Percentiles rank a stretch among this genome's conserved stretches.
phyloP scores from a whole-genome alignment of 768 basidiomycete genomes.

The Rhodotorula taiwanensis region DNA sequence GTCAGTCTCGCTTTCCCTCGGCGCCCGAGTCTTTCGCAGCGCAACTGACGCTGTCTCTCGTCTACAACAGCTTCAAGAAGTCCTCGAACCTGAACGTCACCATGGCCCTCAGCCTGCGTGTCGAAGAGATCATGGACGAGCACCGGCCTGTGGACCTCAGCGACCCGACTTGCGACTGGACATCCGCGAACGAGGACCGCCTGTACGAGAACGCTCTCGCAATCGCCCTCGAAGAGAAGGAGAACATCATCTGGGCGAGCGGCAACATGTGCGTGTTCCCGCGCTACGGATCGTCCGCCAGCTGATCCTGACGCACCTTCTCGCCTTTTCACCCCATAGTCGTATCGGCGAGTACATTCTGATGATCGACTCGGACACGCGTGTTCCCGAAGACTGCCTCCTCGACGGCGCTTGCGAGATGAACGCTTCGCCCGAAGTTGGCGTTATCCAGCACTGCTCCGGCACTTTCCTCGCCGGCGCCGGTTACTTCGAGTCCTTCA shows the following conservation, averaged over 20 bases:
- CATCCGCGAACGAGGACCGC: conserved; percentile 59
- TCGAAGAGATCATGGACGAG: conserved; percentile 51
- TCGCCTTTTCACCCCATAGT: background rate
- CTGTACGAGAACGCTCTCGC: conserved; percentile 62
- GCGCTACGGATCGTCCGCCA: too few relatives aligned
- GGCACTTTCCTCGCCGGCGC: conserved; percentile 82
- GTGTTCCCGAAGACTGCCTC: conserved; percentile 58
- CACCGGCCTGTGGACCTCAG: conserved; percentile 40
- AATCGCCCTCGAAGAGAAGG: conserved; percentile 65
- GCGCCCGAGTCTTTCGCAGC: too few relatives aligned
- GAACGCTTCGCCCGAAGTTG: conserved; percentile 70
- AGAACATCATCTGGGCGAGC: conserved; percentile 64
- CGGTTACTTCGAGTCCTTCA: conserved; percentile 86
- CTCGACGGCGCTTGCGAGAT: conserved; percentile 82
- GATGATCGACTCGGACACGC: conserved; percentile 43
- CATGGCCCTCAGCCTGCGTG: conserved; percentile 54
- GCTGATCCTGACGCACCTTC: background rate
- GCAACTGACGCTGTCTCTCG: too few relatives aligned
- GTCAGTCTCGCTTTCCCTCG: too few relatives aligned
- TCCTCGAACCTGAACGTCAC: conserved; percentile 78
- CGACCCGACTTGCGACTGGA: too few relatives aligned
- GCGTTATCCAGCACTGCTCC: conserved; percentile 81
- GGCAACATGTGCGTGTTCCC: conserved; percentile 51
- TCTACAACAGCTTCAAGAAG: conserved; percentile 95
- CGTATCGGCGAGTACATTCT: conserved; percentile 73